Conservation (phyloP, 2,329 filamentous ascomycete species). For the Aspergillus caelatus region DNA sequence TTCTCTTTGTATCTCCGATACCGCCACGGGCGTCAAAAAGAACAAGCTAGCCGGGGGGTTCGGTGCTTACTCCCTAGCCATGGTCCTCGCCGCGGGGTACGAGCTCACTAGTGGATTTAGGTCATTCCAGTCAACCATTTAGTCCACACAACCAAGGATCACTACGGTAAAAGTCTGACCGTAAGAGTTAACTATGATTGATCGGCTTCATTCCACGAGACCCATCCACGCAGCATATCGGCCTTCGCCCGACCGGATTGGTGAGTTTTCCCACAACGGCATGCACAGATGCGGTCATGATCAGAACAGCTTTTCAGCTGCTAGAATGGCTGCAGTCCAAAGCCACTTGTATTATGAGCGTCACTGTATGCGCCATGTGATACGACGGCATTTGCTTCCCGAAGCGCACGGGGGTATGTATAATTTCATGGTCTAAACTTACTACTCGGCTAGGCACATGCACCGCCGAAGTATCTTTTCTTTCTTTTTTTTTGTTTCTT, state of each 20-base stretch:
- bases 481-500: no score
- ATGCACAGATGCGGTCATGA: neutral
- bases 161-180: neutral
- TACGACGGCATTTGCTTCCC: neutral
- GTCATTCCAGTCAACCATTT: neutral
- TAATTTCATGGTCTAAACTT: neutral
- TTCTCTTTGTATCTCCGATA: neutral
- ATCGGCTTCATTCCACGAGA: conserved; percentile 1
- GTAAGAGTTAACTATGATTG: neutral
- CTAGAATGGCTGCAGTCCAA: no score
- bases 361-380: neutral
- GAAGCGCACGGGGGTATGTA: neutral
- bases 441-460: neutral
- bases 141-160: neutral
- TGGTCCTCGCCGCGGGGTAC: conserved; percentile 2
- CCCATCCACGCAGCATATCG: neutral
- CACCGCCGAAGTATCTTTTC: no score
- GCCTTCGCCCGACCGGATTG: neutral
- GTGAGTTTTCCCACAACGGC: neutral
- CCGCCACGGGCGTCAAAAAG: neutral
- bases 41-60: neutral
- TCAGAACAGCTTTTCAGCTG: neutral
- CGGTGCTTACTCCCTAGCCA: conserved; percentile 1
- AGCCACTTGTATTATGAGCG: neutral
- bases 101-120: neutral